Conservation (phyloP, 495 filamentous ascomycete species). For the Talaromyces borbonicus region DNA sequence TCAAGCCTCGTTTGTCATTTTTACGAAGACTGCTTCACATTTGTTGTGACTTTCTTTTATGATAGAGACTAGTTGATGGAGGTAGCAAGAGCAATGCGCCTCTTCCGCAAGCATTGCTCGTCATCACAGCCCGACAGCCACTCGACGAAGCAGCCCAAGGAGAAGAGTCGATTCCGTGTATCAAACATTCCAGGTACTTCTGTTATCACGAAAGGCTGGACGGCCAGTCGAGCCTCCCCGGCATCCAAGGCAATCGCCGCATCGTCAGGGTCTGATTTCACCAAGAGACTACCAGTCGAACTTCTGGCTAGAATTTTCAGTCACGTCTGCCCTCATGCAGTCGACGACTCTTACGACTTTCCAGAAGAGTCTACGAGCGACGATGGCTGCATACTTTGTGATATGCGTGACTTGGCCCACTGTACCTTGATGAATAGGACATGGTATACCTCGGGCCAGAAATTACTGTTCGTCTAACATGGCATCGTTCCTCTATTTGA, state of each 20-base stretch:
- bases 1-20: too few relatives aligned
- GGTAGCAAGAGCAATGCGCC: constrained; percentile 1
- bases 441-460: constrained; percentile 52
- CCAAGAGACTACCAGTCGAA: constrained; percentile 45
- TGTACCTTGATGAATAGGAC: constrained; percentile 61
- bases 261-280: constrained; percentile 33
- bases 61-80: neutral
- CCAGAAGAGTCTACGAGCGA: constrained; percentile 75
- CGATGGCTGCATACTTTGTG: constrained; percentile 91
- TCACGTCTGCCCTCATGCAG: constrained; percentile 73
- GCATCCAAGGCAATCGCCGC: constrained; percentile 4
- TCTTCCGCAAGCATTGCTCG: neutral
- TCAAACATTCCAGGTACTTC: neutral
- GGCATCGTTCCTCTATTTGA: neutral
- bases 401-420: constrained; percentile 80
- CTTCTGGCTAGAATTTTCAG: constrained; percentile 67
- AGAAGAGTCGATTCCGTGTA: neutral
- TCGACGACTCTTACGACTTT: constrained; percentile 65
- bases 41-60: too few relatives aligned
- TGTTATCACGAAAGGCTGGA: neutral
- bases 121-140: neutral
- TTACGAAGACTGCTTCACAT: too few relatives aligned
- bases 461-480: constrained; percentile 52
- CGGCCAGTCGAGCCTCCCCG: neutral
- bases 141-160: constrained; percentile 1